Conservation (phyloP, 139 green algal genomes). For the Chlorella sp. region DNA sequence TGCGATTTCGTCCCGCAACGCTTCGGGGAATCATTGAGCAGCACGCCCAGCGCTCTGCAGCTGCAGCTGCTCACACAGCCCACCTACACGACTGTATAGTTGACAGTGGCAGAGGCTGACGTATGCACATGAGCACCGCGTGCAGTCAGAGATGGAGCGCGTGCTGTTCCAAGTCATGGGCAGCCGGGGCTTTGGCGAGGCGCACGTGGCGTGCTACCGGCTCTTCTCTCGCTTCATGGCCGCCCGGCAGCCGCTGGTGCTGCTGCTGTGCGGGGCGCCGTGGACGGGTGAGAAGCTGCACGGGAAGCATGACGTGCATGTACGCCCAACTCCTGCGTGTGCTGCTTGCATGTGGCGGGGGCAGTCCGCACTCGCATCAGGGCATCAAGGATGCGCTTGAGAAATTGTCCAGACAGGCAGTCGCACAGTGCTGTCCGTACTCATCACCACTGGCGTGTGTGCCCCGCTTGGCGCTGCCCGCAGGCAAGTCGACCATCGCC, state of each 20-base stretch:
- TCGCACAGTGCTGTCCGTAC: too few species aligned
- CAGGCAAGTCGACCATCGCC: constrained; percentile 85
- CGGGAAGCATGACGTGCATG: too few species aligned
- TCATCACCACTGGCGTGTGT: too few species aligned
- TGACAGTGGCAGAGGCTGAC: neutral
- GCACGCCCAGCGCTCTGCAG: neutral
- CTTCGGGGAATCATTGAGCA: neutral
- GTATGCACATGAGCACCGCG: neutral
- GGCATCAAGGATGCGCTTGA: too few species aligned
- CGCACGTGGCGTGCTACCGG: constrained; percentile 72
- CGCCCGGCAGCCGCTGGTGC: constrained; percentile 66
- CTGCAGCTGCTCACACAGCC: neutral
- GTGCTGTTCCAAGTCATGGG: constrained; percentile 75
- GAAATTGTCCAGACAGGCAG: too few species aligned
- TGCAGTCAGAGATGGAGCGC: constrained; percentile 71
- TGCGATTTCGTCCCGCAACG: neutral
- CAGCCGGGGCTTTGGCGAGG: constrained; percentile 59
- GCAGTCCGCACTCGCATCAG: too few species aligned
- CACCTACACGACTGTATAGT: neutral
- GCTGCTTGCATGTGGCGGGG: too few species aligned
- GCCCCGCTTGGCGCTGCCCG: too few species aligned
- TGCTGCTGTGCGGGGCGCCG: constrained; percentile 74
- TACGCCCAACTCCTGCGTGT: too few species aligned
- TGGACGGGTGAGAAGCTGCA: constrained; percentile 71
- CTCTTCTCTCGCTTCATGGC: constrained; percentile 78